phyloP scores from a whole-genome alignment of 192 early-diverging fungal genomes.

The Coemansia umbellata region DNA sequence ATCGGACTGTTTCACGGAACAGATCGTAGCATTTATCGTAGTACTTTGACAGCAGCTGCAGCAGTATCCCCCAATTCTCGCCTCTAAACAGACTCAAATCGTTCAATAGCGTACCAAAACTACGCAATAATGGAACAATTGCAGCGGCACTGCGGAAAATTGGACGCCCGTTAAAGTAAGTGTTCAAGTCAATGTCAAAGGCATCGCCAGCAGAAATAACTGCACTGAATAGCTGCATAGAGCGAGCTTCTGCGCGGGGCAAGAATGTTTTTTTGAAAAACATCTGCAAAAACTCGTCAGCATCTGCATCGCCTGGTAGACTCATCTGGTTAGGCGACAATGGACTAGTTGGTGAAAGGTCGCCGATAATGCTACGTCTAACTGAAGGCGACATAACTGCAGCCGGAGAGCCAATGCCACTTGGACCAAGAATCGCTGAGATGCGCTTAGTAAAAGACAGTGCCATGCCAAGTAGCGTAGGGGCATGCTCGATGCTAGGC shows the following conservation, averaged over 20 bases:
- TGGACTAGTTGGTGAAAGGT: slow-evolving; percentile 15
- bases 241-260: slow-evolving; percentile 80
- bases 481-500: slow-evolving; percentile 50
- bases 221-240: slow-evolving; percentile 56
- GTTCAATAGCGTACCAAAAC: slow-evolving; percentile 41
- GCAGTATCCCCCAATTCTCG: slow-evolving; percentile 42
- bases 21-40: slow-evolving; percentile 37
- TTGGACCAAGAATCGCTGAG: slow-evolving; percentile 17
- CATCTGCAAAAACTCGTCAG: slow-evolving; percentile 60
- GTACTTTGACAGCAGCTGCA: slow-evolving; percentile 42
- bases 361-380: slow-evolving; percentile 41
- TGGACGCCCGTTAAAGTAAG: slow-evolving; percentile 41
- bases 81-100: slow-evolving; percentile 38
- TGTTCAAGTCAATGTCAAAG: slow-evolving; percentile 34
- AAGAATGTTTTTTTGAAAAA: slow-evolving; percentile 64
- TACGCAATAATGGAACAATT: slow-evolving; percentile 35
- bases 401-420: slow-evolving; percentile 4
- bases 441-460: slow-evolving; percentile 42
- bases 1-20: slow-evolving; percentile 48
- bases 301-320: slow-evolving; percentile 11
- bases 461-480: slow-evolving; percentile 46
- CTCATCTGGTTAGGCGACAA: slow-evolving; percentile 15
- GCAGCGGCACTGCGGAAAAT: slow-evolving; percentile 48
- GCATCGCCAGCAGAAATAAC: slow-evolving; percentile 35
- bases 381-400: slow-evolving; percentile 34